These are phyloP conservation scores for Gymnopilus dilepis DNA, from an alignment of 768 basidiomycete genomes.

Conservation along the genomic window DNA sequence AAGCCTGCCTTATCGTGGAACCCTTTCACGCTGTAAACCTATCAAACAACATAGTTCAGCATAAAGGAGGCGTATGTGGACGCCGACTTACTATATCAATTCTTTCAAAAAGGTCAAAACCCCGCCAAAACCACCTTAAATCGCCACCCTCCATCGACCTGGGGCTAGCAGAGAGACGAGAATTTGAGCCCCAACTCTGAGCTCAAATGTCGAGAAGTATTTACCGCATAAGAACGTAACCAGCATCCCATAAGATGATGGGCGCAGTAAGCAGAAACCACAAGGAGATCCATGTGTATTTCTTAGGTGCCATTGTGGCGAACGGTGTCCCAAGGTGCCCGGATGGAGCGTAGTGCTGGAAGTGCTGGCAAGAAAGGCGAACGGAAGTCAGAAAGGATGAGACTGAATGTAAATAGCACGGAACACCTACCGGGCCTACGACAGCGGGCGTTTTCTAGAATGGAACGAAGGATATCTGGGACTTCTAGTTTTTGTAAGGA, in stretches of 20 bases:
- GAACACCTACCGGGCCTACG: conserved; percentile 3
- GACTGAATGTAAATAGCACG: background rate
- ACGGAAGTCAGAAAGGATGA: background rate
- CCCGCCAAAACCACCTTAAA: conserved; percentile 84
- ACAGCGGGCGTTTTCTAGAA: conserved; percentile 13
- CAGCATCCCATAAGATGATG: conserved; percentile 74
- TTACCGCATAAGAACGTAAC: conserved; percentile 50
- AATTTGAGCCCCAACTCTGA: background rate
- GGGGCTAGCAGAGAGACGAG: conserved; percentile 31
- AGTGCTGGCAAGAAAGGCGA: background rate
- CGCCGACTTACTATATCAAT: conserved; percentile 39
- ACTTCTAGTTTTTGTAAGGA: conserved; percentile 19
- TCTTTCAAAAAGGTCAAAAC: conserved; percentile 70
- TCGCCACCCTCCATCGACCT: conserved; percentile 68
- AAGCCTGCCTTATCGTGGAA: conserved; percentile 70
- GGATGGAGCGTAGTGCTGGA: background rate
- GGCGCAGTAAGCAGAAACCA: conserved; percentile 42
- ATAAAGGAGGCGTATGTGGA: conserved; percentile 8
- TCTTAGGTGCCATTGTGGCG: conserved; percentile 17
- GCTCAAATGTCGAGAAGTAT: conserved; percentile 33
- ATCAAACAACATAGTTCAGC: background rate
- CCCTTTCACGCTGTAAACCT: conserved; percentile 77
- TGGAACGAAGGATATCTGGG: conserved; percentile 7
- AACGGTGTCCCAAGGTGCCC: background rate
- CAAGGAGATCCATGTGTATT: conserved; percentile 18